A percentile compares a stretch with the other conserved stretches of the same genome.
phyloP scores from a whole-genome alignment of 1,284 basidiomycete genomes.

The Moesziomyces parantarcticus region DNA sequence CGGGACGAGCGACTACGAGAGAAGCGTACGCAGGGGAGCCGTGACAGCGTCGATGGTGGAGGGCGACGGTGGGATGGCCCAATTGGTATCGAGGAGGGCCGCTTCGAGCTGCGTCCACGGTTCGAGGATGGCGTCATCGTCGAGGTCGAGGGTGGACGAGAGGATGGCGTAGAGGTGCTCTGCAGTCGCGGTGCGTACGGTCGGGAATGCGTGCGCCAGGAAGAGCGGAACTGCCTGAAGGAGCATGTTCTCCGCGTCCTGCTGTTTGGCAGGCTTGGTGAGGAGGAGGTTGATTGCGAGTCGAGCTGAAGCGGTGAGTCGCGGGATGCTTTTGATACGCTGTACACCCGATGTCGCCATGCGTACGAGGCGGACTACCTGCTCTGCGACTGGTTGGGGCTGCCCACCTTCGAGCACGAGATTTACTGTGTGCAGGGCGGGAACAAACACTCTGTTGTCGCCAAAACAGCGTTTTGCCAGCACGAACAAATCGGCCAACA shows the following conservation, averaged over 20 bases:
- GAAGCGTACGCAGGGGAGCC: slow-evolving; percentile 2
- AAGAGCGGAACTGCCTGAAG: slow-evolving; percentile 6
- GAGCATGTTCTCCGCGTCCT: not conserved
- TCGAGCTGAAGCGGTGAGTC: slow-evolving; percentile 17
- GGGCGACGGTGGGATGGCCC: slow-evolving; percentile 2
- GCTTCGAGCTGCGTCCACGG: slow-evolving; percentile 19
- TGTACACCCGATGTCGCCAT: slow-evolving; percentile 20
- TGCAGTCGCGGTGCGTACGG: slow-evolving; percentile 14
- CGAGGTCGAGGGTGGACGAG: slow-evolving; percentile 5
- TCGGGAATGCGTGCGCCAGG: slow-evolving; percentile 20
- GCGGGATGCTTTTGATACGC: slow-evolving; percentile 22
- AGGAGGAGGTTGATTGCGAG: slow-evolving; percentile 22
- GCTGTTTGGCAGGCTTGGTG: not conserved
- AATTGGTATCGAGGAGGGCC: slow-evolving; percentile 35
- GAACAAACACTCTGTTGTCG: slow-evolving; percentile 53
- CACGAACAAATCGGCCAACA: slow-evolving; percentile 24
- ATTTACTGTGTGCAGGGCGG: slow-evolving; percentile 35
- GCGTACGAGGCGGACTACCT: slow-evolving; percentile 5
- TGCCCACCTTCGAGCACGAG: slow-evolving; percentile 52
- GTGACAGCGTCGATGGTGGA: slow-evolving; percentile 2
- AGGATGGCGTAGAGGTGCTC: slow-evolving; percentile 48
- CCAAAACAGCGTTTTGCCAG: slow-evolving; percentile 34
- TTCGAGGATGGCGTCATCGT: slow-evolving; percentile 13
- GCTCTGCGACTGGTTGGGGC: not conserved
- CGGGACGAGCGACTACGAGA: slow-evolving; percentile 3